Evolutionary conservation across 179 eudicot species (phyloP).

Genomic region (Silene vulgaris): DNA sequence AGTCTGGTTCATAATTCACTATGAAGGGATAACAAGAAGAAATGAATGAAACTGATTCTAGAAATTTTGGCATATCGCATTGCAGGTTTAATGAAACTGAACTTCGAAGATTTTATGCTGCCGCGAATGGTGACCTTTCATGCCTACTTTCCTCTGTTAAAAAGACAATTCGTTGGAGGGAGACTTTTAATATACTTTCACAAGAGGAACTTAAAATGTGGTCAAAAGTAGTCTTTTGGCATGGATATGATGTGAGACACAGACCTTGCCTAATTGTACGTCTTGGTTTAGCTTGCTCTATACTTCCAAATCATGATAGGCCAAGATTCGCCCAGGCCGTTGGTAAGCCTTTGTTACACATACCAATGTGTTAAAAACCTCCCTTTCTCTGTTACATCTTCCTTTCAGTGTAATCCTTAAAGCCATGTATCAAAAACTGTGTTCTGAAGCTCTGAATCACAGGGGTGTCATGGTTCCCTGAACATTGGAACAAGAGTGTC

Average conservation of each 20-base stretch:
- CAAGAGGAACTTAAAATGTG: conserved; percentile 67
- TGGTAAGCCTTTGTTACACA: conserved; percentile 40
- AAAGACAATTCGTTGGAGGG: conserved; percentile 85
- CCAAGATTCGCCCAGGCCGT: conserved; percentile 85
- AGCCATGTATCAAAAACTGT: background rate
- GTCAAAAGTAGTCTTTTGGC: conserved; percentile 91
- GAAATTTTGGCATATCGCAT: conserved; percentile 28
- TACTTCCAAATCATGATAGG: conserved; percentile 53
- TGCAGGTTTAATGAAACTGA: conserved; percentile 72
- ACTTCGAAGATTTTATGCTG: conserved; percentile 63
- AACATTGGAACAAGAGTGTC: background rate
- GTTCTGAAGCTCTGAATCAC: background rate
- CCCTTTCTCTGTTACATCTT: background rate
- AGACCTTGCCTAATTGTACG: conserved; percentile 78
- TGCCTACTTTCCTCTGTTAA: conserved; percentile 59
- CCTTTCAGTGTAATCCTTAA: background rate
- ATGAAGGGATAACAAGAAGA: background rate
- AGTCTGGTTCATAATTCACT: background rate
- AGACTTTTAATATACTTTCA: conserved; percentile 56
- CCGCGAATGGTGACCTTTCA: conserved; percentile 68
- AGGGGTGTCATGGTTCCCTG: background rate
- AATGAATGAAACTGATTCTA: conserved; percentile 44
- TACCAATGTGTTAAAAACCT: background rate
- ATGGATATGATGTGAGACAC: conserved; percentile 57
- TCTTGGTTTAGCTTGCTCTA: conserved; percentile 66